phyloP scores from a whole-genome alignment of 2,329 filamentous ascomycete genomes.

The Setomelanomma holmii region DNA sequence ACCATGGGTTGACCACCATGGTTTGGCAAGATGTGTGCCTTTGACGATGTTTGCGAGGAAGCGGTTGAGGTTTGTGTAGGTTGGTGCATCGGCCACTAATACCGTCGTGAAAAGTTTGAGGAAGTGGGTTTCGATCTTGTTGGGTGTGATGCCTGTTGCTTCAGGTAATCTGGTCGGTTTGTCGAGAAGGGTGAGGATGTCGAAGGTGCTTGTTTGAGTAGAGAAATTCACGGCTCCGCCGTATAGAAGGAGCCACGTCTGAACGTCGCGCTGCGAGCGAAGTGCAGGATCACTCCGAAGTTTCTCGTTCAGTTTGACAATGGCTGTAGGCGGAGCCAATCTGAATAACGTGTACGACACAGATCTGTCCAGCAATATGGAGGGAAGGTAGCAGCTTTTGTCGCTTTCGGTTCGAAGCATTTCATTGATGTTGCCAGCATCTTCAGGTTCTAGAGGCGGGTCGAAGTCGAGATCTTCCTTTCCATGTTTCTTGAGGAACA shows the following conservation, averaged over 20 bases:
- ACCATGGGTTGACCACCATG: slow-evolving; percentile 19
- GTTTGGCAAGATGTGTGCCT: slow-evolving; percentile 2
- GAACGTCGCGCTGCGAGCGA: slow-evolving; percentile 10
- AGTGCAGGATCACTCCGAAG: slow-evolving; percentile 8
- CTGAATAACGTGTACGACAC: slow-evolving; percentile 24
- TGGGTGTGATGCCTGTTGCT: slow-evolving; percentile 14
- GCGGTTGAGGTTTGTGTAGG: not conserved
- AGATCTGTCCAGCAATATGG: slow-evolving; percentile 30
- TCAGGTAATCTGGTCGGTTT: not conserved
- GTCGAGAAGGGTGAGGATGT: slow-evolving; percentile 6
- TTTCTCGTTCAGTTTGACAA: slow-evolving; percentile 28
- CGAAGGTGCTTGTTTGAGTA: not conserved
- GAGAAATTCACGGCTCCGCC: slow-evolving; percentile 2
- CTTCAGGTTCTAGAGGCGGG: slow-evolving; percentile 22
- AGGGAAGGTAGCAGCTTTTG: slow-evolving; percentile 17
- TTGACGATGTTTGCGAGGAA: not conserved
- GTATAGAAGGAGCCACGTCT: slow-evolving; percentile 36
- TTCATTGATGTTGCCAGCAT: not conserved
- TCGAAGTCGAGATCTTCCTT: slow-evolving; percentile 7
- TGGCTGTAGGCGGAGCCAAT: slow-evolving; percentile 25
- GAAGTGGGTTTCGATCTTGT: slow-evolving; percentile 18
- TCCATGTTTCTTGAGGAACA: slow-evolving; percentile 35
- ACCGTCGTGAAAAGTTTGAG: slow-evolving; percentile 23
- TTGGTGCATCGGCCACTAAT: slow-evolving; percentile 15
- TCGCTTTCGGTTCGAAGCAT: not conserved